Evolutionary conservation across 208 protist species (phyloP).

Genomic region (Tritrichomonas foetus): DNA sequence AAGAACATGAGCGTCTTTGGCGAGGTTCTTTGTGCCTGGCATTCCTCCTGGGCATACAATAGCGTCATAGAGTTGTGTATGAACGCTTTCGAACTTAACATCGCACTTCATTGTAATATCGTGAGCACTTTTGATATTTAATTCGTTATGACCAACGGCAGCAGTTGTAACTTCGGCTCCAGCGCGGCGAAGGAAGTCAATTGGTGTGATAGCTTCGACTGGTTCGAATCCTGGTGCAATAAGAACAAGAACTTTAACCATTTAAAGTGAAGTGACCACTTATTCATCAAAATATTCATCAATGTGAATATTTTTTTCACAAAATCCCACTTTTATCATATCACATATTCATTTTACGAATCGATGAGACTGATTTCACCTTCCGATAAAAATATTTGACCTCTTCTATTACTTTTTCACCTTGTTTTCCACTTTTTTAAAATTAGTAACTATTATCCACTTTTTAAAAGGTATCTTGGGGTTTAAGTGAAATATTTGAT

Average conservation of each 20-base stretch:
- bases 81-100: neutral
- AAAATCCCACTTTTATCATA: too few species aligned
- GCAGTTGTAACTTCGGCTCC: neutral
- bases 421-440: too few species aligned
- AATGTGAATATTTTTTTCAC: too few species aligned
- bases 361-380: too few species aligned
- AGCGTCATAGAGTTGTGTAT: neutral
- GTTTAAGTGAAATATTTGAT: too few species aligned
- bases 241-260: neutral
- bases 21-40: slow-evolving; percentile 13
- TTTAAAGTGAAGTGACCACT: neutral
- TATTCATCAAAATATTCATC: too few species aligned
- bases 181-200: neutral
- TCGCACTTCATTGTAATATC: neutral
- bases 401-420: too few species aligned
- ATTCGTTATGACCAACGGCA: neutral
- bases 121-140: neutral
- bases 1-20: neutral
- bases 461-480: too few species aligned
- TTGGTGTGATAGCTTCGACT: neutral
- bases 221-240: neutral
- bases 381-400: too few species aligned
- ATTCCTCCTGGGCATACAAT: neutral
- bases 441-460: too few species aligned
- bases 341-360: too few species aligned